phyloP scores from a whole-genome alignment of 1,139 yeast species.

The Geotrichum siamense region DNA sequence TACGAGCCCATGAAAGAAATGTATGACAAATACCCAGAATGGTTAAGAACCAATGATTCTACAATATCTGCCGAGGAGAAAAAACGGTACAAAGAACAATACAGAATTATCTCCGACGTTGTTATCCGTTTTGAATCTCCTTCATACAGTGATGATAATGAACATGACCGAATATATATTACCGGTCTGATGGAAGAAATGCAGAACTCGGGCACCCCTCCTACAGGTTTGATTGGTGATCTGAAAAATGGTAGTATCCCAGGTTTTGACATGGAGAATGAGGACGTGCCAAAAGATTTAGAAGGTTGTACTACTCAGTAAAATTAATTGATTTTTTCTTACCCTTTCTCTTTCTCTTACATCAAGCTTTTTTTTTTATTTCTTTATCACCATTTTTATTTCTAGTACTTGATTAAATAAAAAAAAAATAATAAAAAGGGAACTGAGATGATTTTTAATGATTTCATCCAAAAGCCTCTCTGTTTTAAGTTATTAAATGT shows the following conservation, averaged over 20 bases:
- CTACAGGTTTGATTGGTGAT: constrained; percentile 68
- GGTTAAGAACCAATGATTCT: constrained; percentile 46
- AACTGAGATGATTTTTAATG: too few species aligned
- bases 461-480: too few species aligned
- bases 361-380: too few species aligned
- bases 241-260: constrained; percentile 48
- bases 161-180: constrained; percentile 46
- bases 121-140: constrained; percentile 52
- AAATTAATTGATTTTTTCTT: too few species aligned
- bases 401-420: too few species aligned
- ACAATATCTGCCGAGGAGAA: constrained; percentile 30
- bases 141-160: constrained; percentile 48
- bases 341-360: too few species aligned
- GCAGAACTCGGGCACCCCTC: constrained; percentile 74
- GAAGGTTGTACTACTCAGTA: constrained; percentile 16
- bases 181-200: constrained; percentile 50
- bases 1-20: constrained; percentile 86
- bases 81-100: constrained; percentile 33
- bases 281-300: constrained; percentile 15
- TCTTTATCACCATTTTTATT: too few species aligned
- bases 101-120: constrained; percentile 40
- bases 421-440: too few species aligned
- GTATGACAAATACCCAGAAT: constrained; percentile 55
- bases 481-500: too few species aligned
- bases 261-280: constrained; percentile 39